Conservation (phyloP, 768 basidiomycete genomes). For the Chlorophyllum brunneum region DNA sequence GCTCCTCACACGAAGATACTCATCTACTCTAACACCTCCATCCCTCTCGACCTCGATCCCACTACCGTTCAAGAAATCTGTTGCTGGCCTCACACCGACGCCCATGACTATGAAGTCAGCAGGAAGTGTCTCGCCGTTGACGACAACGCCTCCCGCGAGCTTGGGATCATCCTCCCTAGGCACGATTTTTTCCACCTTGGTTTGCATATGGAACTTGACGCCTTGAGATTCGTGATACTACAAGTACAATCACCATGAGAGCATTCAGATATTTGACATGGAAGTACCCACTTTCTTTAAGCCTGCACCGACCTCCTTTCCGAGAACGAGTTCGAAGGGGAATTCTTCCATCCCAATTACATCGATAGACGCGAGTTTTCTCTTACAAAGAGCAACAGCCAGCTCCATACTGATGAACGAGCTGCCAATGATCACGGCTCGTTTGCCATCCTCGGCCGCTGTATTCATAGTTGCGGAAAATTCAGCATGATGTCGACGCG, state of each 20-base stretch:
- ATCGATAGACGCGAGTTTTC: slow-evolving; percentile 76
- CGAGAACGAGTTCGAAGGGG: slow-evolving; percentile 81
- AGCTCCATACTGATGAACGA: slow-evolving; percentile 94
- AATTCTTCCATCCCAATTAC: slow-evolving; percentile 80
- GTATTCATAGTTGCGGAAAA: neutral
- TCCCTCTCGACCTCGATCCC: slow-evolving; percentile 69
- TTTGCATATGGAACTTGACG: slow-evolving; percentile 79
- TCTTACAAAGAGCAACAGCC: slow-evolving; percentile 68
- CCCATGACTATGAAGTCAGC: slow-evolving; percentile 84
- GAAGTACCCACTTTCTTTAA: slow-evolving; percentile 57
- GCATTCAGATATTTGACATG: neutral
- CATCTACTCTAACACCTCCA: slow-evolving; percentile 75
- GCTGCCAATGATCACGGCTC: slow-evolving; percentile 78
- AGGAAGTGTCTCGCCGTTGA: slow-evolving; percentile 59
- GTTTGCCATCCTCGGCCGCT: slow-evolving; percentile 72
- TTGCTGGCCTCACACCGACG: slow-evolving; percentile 82
- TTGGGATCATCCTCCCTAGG: slow-evolving; percentile 48
- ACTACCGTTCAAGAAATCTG: slow-evolving; percentile 71
- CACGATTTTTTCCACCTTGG: slow-evolving; percentile 64
- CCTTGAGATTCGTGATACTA: slow-evolving; percentile 81
- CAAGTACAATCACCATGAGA: neutral
- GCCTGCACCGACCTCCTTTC: slow-evolving; percentile 73
- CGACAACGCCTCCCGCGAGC: slow-evolving; percentile 59
- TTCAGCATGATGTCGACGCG: slow-evolving; percentile 6
- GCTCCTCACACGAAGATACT: slow-evolving; percentile 57